These are phyloP conservation scores for Boletus insuetus DNA, from an alignment of 768 basidiomycete genomes.

Conservation along the genomic window DNA sequence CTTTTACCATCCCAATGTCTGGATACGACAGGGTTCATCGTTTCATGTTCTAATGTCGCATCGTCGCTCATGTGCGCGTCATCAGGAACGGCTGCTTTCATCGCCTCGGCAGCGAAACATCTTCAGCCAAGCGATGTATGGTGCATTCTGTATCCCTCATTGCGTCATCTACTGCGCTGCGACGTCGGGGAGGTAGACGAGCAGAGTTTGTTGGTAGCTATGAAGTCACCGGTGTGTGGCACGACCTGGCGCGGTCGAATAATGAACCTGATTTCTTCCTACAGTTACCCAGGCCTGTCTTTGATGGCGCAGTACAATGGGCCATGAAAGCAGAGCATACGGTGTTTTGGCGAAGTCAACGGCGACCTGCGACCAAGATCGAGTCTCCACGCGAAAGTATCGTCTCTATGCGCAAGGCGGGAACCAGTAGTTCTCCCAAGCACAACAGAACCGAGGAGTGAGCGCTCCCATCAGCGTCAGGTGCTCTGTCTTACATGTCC, in stretches of 20 bases:
- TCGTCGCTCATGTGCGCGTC: slow-evolving; percentile 1
- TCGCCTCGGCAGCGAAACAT: slow-evolving; percentile 80
- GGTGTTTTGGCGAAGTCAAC: slow-evolving; percentile 70
- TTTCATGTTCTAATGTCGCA: neutral
- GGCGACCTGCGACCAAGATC: slow-evolving; percentile 43
- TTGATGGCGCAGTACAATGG: slow-evolving; percentile 86
- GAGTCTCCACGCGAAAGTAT: slow-evolving; percentile 76
- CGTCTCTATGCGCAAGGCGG: slow-evolving; percentile 56
- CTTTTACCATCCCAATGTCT: slow-evolving; percentile 91
- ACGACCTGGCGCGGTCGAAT: neutral
- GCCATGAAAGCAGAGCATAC: slow-evolving; percentile 81
- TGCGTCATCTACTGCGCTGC: slow-evolving; percentile 81
- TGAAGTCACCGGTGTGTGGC: slow-evolving; percentile 72
- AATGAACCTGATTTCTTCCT: neutral
- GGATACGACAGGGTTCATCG: slow-evolving; percentile 87
- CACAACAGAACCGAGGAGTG: slow-evolving; percentile 76
- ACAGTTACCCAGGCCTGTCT: slow-evolving; percentile 64
- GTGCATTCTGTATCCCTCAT: slow-evolving; percentile 93
- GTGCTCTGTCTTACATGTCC: neutral
- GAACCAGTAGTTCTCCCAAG: slow-evolving; percentile 35
- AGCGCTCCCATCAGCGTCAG: slow-evolving; percentile 21
- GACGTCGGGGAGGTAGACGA: slow-evolving; percentile 79
- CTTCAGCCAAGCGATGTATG: slow-evolving; percentile 88
- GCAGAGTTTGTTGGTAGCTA: slow-evolving; percentile 64
- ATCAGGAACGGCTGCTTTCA: slow-evolving; percentile 81